Percentiles rank a stretch among this genome's conserved stretches.
phyloP scores from a whole-genome alignment of 1,284 basidiomycete genomes.

The Austroboletus olivaceoglutinosus region DNA sequence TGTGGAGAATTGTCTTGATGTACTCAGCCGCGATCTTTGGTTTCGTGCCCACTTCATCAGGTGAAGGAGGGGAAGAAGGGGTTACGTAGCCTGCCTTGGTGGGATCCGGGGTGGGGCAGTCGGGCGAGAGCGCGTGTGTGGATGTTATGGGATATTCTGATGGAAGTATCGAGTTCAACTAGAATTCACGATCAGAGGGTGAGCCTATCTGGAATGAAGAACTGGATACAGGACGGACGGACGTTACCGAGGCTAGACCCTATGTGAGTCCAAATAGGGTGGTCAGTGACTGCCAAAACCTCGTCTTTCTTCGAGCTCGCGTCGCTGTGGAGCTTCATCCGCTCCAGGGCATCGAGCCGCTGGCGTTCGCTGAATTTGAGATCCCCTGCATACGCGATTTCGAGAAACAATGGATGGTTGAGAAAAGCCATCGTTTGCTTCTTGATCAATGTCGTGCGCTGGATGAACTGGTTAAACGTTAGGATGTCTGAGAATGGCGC shows the following conservation, averaged over 20 bases:
- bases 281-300: not conserved
- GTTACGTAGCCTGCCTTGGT: not conserved
- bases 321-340: not conserved
- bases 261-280: not conserved
- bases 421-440: constrained; percentile 36
- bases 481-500: constrained; percentile 45
- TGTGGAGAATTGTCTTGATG: constrained; percentile 34
- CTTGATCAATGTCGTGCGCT: constrained; percentile 41
- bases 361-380: not conserved
- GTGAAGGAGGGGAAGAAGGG: too few relatives aligned
- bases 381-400: not conserved
- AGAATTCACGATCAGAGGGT: not conserved
- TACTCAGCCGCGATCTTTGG: constrained; percentile 10
- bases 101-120: not conserved
- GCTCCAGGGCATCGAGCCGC: not conserved
- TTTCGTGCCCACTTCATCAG: not conserved
- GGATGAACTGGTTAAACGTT: constrained; percentile 44
- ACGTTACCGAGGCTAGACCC: not conserved
- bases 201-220: not conserved
- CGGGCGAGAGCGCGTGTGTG: not conserved
- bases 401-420: constrained; percentile 45
- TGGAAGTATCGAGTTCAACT: not conserved
- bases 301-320: not conserved
- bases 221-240: constrained; percentile 10
- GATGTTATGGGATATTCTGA: not conserved